Evolutionary conservation across 2,329 filamentous ascomycete species (phyloP).

Genomic region (Chaetomium sp.): DNA sequence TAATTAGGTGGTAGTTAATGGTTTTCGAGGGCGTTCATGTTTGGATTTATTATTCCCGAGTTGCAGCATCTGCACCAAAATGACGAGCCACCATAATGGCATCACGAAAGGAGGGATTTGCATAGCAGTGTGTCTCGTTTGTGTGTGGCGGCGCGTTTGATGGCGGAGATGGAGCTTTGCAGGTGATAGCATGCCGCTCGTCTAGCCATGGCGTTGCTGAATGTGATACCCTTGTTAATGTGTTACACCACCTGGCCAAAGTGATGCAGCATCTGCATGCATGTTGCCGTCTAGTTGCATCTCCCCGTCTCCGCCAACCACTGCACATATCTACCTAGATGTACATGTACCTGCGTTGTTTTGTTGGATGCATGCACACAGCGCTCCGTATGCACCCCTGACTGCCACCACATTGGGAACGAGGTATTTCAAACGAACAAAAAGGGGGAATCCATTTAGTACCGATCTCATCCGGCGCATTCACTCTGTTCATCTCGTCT

Average conservation of each 20-base stretch:
- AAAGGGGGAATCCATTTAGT: too few species aligned
- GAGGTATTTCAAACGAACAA: neutral
- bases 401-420: too few species aligned
- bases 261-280: neutral
- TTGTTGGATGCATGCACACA: neutral
- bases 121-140: neutral
- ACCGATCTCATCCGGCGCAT: too few species aligned
- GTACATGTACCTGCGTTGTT: neutral
- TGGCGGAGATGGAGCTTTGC: neutral
- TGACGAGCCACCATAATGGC: constrained; percentile 15
- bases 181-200: neutral
- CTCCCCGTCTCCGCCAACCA: neutral
- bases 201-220: constrained; percentile 17
- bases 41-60: neutral
- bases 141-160: constrained; percentile 5
- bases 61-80: constrained; percentile 8
- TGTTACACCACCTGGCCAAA: neutral
- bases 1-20: constrained; percentile 1
- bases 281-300: neutral
- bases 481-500: too few species aligned
- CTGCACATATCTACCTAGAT: neutral
- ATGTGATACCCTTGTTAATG: constrained; percentile 19
- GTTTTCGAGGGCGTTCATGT: neutral
- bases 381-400: neutral
- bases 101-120: constrained; percentile 7